phyloP scores from a whole-genome alignment of 257 asterid species.

The Salvia hispanica region DNA sequence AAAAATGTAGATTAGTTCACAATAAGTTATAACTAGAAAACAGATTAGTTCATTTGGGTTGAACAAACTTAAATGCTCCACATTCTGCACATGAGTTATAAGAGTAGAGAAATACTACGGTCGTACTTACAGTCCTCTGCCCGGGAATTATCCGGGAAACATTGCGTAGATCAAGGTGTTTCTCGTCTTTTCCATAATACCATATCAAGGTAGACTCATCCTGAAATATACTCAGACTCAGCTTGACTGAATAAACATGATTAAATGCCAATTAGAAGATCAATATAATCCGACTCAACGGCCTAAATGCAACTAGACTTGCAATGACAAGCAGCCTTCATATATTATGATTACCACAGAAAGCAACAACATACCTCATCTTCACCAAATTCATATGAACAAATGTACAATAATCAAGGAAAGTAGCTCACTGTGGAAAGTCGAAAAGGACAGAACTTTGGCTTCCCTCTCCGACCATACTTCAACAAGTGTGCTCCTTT shows the following conservation, averaged over 20 bases:
- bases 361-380: not conserved
- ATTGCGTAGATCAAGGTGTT: slow-evolving; percentile 67
- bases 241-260: not conserved
- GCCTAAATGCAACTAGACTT: not conserved
- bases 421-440: slow-evolving; percentile 67
- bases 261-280: slow-evolving; percentile 14
- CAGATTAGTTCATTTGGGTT: not conserved
- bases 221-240: slow-evolving; percentile 43
- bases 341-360: not conserved
- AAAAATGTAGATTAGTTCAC: slow-evolving; percentile 8
- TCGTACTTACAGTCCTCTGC: slow-evolving; percentile 88
- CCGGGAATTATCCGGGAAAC: slow-evolving; percentile 90
- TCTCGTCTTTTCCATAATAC: slow-evolving; percentile 87
- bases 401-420: not conserved
- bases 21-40: too few relatives aligned
- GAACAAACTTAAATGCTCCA: not conserved
- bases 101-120: slow-evolving; percentile 7
- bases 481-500: slow-evolving; percentile 89
- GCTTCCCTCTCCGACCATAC: slow-evolving; percentile 95
- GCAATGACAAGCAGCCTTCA: not conserved
- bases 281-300: slow-evolving; percentile 3
- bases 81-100: not conserved
- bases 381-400: not conserved
- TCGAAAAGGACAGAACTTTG: slow-evolving; percentile 94
- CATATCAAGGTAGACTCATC: slow-evolving; percentile 86